phyloP scores from a whole-genome alignment of 1,284 basidiomycete genomes.

The Laetiporus sulphureus region DNA sequence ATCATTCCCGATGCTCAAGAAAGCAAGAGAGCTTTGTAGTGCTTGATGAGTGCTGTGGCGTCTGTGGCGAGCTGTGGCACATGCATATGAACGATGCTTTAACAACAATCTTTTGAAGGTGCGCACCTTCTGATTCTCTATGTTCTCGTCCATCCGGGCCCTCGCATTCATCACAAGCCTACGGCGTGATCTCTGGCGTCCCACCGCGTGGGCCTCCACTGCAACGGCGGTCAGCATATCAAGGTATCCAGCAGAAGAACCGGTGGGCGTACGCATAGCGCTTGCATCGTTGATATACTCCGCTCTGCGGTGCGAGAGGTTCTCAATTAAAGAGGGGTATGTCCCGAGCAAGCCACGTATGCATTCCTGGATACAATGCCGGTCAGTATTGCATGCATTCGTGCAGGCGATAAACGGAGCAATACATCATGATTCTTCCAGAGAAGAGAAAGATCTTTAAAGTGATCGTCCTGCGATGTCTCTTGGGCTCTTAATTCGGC shows the following conservation, averaged over 20 bases:
- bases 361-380: slow-evolving; percentile 22
- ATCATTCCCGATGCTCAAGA: slow-evolving; percentile 8
- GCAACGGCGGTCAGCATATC: too few relatives aligned
- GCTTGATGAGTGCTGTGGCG: slow-evolving; percentile 35
- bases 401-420: neutral
- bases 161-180: slow-evolving; percentile 31
- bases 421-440: slow-evolving; percentile 23
- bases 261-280: slow-evolving; percentile 31
- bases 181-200: slow-evolving; percentile 31
- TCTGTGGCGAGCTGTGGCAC: slow-evolving; percentile 31
- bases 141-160: slow-evolving; percentile 30
- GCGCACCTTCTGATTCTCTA: slow-evolving; percentile 37
- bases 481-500: slow-evolving; percentile 22
- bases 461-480: slow-evolving; percentile 15
- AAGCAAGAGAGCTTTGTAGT: slow-evolving; percentile 36
- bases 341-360: slow-evolving; percentile 25
- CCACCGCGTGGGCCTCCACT: slow-evolving; percentile 30
- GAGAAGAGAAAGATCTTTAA: slow-evolving; percentile 18
- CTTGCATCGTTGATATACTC: slow-evolving; percentile 30
- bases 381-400: neutral
- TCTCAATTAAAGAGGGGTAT: slow-evolving; percentile 28
- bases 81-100: slow-evolving; percentile 2
- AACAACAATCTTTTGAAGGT: neutral
- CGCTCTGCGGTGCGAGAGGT: slow-evolving; percentile 29
- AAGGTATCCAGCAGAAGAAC: too few relatives aligned